Conservation (phyloP, 441 rosid species). For the Adansonia gregorii region DNA sequence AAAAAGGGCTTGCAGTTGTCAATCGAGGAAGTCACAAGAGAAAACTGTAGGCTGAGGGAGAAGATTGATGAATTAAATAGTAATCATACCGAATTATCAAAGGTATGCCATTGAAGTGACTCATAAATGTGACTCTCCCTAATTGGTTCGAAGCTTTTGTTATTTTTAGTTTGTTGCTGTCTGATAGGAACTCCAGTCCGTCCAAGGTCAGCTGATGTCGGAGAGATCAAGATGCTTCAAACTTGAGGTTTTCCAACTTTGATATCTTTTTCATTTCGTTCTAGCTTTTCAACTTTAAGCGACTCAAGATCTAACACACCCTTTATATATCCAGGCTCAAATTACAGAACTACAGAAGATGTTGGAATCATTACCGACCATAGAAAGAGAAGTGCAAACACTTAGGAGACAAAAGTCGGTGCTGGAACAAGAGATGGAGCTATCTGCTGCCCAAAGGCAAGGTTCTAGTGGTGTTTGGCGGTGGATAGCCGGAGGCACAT, state of each 20-base stretch:
- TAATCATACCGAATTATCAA: conserved; percentile 73
- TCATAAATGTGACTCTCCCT: not conserved
- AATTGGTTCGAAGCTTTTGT: conserved; percentile 25
- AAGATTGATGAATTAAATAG: conserved; percentile 71
- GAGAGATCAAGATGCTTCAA: conserved; percentile 99
- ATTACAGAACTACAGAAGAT: conserved; percentile 83
- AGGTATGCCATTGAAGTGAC: conserved; percentile 42
- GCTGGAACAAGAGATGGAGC: conserved; percentile 70
- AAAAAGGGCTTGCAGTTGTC: conserved; percentile 61
- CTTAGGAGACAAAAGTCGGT: conserved; percentile 75
- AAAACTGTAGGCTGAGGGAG: conserved; percentile 63
- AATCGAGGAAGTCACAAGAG: conserved; percentile 58
- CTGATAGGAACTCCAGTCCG: conserved; percentile 76
- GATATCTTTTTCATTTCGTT: not conserved
- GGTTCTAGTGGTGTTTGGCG: conserved; percentile 85
- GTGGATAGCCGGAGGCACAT: conserved; percentile 62
- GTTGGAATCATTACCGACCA: conserved; percentile 67
- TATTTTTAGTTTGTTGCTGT: conserved; percentile 15
- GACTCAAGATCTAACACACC: not conserved
- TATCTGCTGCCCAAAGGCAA: conserved; percentile 55
- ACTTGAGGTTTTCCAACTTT: conserved; percentile 65
- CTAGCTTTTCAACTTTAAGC: not conserved
- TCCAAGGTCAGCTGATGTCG: conserved; percentile 80
- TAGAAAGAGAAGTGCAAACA: conserved; percentile 80
- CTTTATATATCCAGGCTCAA: conserved; percentile 64